Conservation (phyloP, 2,329 filamentous ascomycete species). For the Orbilia quercus region DNA sequence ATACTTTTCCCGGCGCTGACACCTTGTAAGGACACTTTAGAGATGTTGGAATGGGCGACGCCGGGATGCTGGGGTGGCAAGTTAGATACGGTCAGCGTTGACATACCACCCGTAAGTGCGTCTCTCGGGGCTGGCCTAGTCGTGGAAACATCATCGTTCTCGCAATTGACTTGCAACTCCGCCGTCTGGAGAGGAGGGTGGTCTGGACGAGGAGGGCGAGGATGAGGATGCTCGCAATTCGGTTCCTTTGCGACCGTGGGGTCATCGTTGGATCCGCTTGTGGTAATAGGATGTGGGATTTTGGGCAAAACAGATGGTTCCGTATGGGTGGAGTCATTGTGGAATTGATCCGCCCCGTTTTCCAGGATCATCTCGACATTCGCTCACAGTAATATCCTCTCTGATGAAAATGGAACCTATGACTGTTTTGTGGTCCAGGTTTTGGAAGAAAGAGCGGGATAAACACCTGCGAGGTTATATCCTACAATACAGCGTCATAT, state of each 20-base stretch:
- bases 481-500: too few species aligned
- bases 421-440: too few species aligned
- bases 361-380: conserved; percentile 29
- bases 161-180: background rate
- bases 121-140: background rate
- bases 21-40: conserved; percentile 46
- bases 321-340: background rate
- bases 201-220: background rate
- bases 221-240: too few species aligned
- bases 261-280: background rate
- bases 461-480: too few species aligned
- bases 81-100: background rate
- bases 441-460: background rate
- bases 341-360: conserved; percentile 3
- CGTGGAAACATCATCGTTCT: background rate
- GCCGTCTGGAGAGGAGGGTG: background rate
- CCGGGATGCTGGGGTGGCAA: conserved; percentile 9
- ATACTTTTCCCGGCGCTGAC: conserved; percentile 36
- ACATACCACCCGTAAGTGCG: background rate
- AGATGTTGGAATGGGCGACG: conserved; percentile 24
- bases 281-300: background rate
- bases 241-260: background rate
- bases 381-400: conserved; percentile 1
- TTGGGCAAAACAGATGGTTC: background rate
- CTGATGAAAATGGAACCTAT: too few species aligned